phyloP scores from a whole-genome alignment of 2,329 filamentous ascomycete species.

The Zarea fungicola region DNA sequence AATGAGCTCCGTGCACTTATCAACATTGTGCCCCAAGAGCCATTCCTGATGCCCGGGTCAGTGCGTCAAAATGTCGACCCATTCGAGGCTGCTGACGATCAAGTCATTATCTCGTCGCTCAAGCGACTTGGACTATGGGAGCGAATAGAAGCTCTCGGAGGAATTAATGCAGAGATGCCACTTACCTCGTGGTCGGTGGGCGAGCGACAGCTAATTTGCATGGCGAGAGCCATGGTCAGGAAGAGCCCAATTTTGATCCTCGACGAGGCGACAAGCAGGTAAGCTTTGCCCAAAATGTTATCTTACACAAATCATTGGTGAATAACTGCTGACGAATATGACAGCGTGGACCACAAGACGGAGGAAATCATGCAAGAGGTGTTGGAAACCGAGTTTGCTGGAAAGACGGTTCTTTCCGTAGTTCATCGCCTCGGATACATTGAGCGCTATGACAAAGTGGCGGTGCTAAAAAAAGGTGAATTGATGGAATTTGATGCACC shows the following conservation, averaged over 20 bases:
- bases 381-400: slow-evolving; percentile 25
- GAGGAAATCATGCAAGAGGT: slow-evolving; percentile 30
- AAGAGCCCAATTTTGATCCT: slow-evolving; percentile 31
- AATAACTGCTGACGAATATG: background rate
- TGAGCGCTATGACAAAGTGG: slow-evolving; percentile 48
- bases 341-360: slow-evolving; percentile 28
- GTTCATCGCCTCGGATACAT: slow-evolving; percentile 41
- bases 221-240: slow-evolving; percentile 30
- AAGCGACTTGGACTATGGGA: slow-evolving; percentile 39
- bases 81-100: slow-evolving; percentile 28
- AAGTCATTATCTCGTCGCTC: slow-evolving; percentile 37
- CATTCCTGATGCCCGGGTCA: slow-evolving; percentile 40
- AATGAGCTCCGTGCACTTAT: slow-evolving; percentile 36
- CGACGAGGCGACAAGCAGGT: slow-evolving; percentile 34
- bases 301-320: too few species aligned
- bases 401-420: slow-evolving; percentile 46
- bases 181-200: slow-evolving; percentile 32
- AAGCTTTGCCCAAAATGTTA: background rate
- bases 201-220: slow-evolving; percentile 40
- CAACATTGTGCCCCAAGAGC: slow-evolving; percentile 46
- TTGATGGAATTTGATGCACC: slow-evolving; percentile 6
- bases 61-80: slow-evolving; percentile 48
- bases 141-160: slow-evolving; percentile 33
- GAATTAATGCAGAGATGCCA: slow-evolving; percentile 30
- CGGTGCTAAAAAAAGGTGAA: slow-evolving; percentile 52